phyloP scores from a whole-genome alignment of 352 stramenopile genomes.

The Nothophytophthora sp. region DNA sequence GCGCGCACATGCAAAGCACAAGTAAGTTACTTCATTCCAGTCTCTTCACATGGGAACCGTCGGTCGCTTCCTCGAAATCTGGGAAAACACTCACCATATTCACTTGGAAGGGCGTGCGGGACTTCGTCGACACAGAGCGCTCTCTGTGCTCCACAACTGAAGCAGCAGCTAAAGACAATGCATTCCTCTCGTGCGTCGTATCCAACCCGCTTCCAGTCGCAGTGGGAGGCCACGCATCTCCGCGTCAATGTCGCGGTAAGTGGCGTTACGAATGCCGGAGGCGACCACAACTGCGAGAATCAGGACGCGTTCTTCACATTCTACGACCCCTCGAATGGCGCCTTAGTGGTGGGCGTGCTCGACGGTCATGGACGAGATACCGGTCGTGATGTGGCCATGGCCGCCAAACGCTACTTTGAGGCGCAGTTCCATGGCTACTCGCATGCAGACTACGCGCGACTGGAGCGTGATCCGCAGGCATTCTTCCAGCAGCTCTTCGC shows the following conservation, averaged over 20 bases:
- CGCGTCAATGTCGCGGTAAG: conserved; percentile 31
- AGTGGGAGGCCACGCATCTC: conserved; percentile 4
- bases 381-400: conserved; percentile 63
- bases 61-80: too few species aligned
- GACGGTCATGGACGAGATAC: conserved; percentile 86
- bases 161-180: too few species aligned
- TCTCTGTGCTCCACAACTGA: conserved; percentile 18
- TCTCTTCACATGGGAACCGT: too few species aligned
- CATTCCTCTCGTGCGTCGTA: conserved; percentile 4
- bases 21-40: too few species aligned
- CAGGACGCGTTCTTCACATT: conserved; percentile 90
- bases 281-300: conserved; percentile 65
- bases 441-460: conserved; percentile 38
- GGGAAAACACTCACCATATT: too few species aligned
- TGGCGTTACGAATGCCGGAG: conserved; percentile 59
- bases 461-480: conserved; percentile 53
- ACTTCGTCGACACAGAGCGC: too few species aligned
- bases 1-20: too few species aligned
- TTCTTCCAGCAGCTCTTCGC: conserved; percentile 56
- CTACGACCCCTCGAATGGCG: conserved; percentile 28
- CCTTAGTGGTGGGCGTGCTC: conserved; percentile 77
- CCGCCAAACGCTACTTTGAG: conserved; percentile 66
- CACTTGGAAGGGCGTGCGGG: neutral
- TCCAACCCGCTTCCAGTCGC: conserved; percentile 21
- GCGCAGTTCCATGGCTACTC: conserved; percentile 56